phyloP scores from a whole-genome alignment of 140 eudicot species.

The Senecio squalidus region DNA sequence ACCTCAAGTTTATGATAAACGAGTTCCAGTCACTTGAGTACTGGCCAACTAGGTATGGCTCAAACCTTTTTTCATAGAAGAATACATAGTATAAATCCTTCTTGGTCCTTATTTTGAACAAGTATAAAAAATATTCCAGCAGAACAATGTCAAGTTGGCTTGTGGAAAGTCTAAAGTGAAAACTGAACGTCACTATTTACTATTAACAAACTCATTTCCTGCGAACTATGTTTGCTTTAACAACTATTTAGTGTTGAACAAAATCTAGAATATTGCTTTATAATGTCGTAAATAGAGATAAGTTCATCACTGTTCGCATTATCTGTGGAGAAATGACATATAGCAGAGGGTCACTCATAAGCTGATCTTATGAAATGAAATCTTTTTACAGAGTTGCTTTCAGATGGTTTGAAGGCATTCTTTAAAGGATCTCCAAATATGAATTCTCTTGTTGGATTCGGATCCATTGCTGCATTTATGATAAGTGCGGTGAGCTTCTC shows the following conservation, averaged over 20 bases:
- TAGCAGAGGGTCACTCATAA: neutral
- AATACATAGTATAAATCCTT: too few species aligned
- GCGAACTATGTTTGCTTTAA: neutral
- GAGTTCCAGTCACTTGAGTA: too few species aligned
- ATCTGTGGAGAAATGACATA: too few species aligned
- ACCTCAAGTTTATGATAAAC: too few species aligned
- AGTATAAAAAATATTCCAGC: too few species aligned
- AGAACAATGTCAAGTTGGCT: too few species aligned
- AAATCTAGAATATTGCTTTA: neutral
- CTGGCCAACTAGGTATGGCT: too few species aligned
- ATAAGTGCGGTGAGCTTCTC: conserved; percentile 60
- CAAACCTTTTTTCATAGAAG: too few species aligned
- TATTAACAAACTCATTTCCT: neutral
- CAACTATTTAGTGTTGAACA: neutral
- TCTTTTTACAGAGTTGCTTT: conserved; percentile 59
- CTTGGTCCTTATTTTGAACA: too few species aligned
- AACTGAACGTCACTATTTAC: neutral
- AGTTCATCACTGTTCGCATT: too few species aligned
- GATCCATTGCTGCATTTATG: conserved; percentile 85
- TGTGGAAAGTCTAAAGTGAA: too few species aligned
- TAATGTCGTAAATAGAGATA: too few species aligned
- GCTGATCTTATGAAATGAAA: neutral
- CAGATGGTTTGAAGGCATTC: conserved; percentile 79
- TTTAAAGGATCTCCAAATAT: conserved; percentile 85
- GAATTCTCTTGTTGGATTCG: conserved; percentile 98